Evolutionary conservation across 495 filamentous ascomycete species (phyloP), one percentile per base, ranked within the genome.

Genomic region (Penicillium coprophilum): DNA sequence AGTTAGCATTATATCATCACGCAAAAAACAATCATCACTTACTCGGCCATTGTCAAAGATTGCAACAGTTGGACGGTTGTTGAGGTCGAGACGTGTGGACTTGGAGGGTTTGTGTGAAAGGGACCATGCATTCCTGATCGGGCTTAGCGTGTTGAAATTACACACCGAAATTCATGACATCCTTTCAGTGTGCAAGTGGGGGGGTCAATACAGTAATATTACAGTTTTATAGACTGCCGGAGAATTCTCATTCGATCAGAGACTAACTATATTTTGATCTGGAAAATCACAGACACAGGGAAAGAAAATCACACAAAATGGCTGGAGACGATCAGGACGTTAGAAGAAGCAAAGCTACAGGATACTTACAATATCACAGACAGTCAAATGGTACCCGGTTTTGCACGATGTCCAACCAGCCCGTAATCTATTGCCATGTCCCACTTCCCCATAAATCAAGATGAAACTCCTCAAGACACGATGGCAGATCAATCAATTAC

Each of bases 41-140:
- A 78, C 76, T 78, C 75, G 59, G 75, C 76, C 76, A 78, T 78
- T 51, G 65, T 77, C 73, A 60, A 64, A 66, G 60, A 61, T 62
- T 66, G 61, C 60, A 67, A 59, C 51, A 57, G 57, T 58, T 58
- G 60, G 59, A 56, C 57, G 60, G 58, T 61, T 59, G 65, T 69
- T 62, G 64, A 60, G 46, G 59, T 59, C 56, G 57, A 59, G 60
- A 53, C 53, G 59, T 57, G 57, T 53, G 53, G 52, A 46, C 52
- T 54, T 54, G 56, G 59, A 63, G 55, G 70, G 74, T 77, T 77
- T 78, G 75, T 77, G 74, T 78, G 75, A 72, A 71, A 70, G 63
- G 60, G 65, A 50, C 50, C 50, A 41, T 32, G 52, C 30, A 58
- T 65, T 58, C 57, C 63, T 28, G 23, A 58, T 66, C 10, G 44